Evolutionary conservation across 2,329 filamentous ascomycete genomes (phyloP), one percentile per base, ranked within the genome.

Genomic region (Aureobasidium zeae): DNA sequence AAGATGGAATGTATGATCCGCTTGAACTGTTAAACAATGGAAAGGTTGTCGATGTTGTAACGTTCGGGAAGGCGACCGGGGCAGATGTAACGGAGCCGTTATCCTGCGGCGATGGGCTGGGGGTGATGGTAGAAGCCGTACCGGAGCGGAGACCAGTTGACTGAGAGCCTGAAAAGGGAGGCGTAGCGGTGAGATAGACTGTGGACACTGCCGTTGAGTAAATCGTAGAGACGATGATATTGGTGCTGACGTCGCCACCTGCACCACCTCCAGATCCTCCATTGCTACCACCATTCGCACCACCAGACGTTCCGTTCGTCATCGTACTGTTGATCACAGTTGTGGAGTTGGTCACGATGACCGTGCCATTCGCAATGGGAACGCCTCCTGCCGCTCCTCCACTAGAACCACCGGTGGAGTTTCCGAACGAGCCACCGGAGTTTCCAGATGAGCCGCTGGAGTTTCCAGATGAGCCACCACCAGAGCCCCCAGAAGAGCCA

Each of bases 401-500:
- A 15, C 13, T 38, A 4, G 10, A 29, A 22, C 39, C 39, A 17
- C 26, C 25, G 19, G 8, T 21, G 5, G 11, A 17, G 3, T 17
- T 22, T 8, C 38, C 38, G 15, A 21, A 33, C 6, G 13, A 5
- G 9, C 35, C 39, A 8, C 25, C 25, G 10, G 43, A 45, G 9
- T 29, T 44, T 25, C 48, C 48, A 7, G 38, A 36, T 1, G 36
- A 43, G 28, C 30, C 43, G 8, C 39, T 34, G n/a, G 43, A 46
- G 12, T 24, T 25, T 11, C 33, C 45, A 20, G 41, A 20, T 7
- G 34, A 41, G 19, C 29, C 37, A 15, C 24, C 20, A 13, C 9
- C 17, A 4, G 37, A 36, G 11, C 46, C 46, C 22, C 36, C 22
- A n/a, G 22, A 33, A n/a, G 16, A 24, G 21, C 29, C 34, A 24